Evolutionary conservation across 2,329 filamentous ascomycete genomes (phyloP), one percentile per base, ranked within the genome.

Genomic region (Xylaria multiplex): DNA sequence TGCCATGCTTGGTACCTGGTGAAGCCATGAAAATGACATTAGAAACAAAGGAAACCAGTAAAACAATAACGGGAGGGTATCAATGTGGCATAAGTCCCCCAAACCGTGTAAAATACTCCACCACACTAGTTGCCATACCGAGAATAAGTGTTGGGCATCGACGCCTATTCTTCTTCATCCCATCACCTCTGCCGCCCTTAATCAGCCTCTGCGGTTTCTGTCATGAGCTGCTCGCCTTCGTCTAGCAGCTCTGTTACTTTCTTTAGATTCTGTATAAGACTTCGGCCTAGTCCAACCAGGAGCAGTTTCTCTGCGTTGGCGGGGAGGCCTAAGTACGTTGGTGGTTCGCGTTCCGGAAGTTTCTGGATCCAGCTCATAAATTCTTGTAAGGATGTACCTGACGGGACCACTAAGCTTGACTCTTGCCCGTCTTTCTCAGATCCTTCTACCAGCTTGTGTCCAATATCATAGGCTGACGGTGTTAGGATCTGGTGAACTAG

Each of bases 271-370:
- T 86, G 86, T 73, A 97, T 90, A 86, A 97, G 90, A 74, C 90
- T 92, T 76, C 88, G 87, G 49, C 95, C 96, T 75, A 97, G 89
- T 2, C 93, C 94, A 14, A 97, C 92, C 37, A 99, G 85, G 73
- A 99, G 80, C 77, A 99, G 78, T 81, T 98, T 99, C 88, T 99
- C 96, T 22, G 96, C 96, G 78, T 99, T 97, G 32, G 93, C 93
- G 42, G 96, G 96, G 71, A 99, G 81, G 24, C 96, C 96, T 16
- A 99, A 85, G 77, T 97, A 99, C 0, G 93, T 97, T 4, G 96
- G 96, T 32, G 96, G 96, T 79, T 99, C 96, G 74, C 96, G 89
- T 84, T 99, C 96, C 0, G 96, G 96, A 68, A 99, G 83, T 67
- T 88, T 88, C 74, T 97, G 92, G 68, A 99, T 93, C 96, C 96